Conservation (phyloP, 2,329 filamentous ascomycete species). For the Calonectria multiphialidica region DNA sequence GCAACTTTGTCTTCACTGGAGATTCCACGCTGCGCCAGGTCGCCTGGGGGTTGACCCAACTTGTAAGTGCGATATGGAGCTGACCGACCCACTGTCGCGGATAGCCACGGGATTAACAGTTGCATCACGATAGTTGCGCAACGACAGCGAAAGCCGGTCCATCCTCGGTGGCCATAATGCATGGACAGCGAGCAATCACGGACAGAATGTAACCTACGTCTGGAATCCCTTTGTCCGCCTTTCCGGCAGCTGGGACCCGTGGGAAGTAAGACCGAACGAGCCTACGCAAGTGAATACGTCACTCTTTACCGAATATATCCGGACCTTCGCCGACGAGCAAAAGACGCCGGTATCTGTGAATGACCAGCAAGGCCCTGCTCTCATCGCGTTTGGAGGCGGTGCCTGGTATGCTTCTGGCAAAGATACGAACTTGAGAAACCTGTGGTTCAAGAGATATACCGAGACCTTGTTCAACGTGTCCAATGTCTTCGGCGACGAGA, state of each 20-base stretch:
- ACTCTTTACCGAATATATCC: neutral
- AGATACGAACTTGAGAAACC: neutral
- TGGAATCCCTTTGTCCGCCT: neutral
- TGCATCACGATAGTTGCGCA: neutral
- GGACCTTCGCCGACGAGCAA: neutral
- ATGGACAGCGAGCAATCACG: neutral
- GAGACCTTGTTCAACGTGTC: conserved; percentile 35
- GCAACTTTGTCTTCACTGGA: conserved; percentile 67
- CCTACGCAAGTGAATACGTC: neutral
- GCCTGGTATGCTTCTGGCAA: conserved; percentile 12
- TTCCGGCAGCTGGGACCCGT: neutral
- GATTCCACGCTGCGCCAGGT: conserved; percentile 70
- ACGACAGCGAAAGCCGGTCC: neutral
- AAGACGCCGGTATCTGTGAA: neutral
- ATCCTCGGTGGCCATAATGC: neutral
- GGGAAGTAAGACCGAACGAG: neutral
- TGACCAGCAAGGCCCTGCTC: neutral
- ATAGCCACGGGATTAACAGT: neutral
- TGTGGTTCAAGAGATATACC: conserved; percentile 27
- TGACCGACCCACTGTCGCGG: neutral
- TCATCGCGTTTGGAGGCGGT: neutral
- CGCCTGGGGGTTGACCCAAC: conserved; percentile 55
- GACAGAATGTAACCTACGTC: neutral
- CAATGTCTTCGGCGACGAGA: conserved; percentile 27
- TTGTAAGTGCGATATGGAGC: neutral